These are phyloP conservation scores for Tubosaeta sp. DNA, from an alignment of 768 basidiomycete species.

Conservation along the genomic window DNA sequence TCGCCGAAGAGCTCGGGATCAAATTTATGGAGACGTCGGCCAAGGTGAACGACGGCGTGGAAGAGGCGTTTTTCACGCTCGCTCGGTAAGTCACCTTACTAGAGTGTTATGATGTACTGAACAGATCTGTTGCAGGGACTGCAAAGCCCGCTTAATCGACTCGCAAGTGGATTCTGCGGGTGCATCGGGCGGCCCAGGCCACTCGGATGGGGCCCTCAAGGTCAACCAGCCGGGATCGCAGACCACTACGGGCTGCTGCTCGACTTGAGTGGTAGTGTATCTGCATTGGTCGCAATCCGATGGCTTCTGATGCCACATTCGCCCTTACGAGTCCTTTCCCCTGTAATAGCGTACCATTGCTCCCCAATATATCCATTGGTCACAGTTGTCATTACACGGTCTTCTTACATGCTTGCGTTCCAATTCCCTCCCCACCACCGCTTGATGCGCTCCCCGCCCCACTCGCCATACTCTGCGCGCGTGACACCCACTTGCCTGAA, in stretches of 20 bases:
- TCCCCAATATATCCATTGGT: too few species aligned
- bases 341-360: too few species aligned
- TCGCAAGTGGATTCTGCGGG: slow-evolving; percentile 68
- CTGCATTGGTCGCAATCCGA: too few species aligned
- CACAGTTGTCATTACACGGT: too few species aligned
- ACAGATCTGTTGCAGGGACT: slow-evolving; percentile 59
- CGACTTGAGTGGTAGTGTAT: slow-evolving; percentile 31
- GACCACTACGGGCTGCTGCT: slow-evolving; percentile 50
- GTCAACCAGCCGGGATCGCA: slow-evolving; percentile 57
- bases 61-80: slow-evolving; percentile 97
- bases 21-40: slow-evolving; percentile 98
- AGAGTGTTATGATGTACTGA: background rate
- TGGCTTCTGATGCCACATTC: too few species aligned
- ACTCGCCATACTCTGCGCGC: slow-evolving; percentile 82
- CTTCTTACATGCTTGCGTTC: slow-evolving; percentile 41
- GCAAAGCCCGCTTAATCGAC: slow-evolving; percentile 96
- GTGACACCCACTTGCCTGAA: slow-evolving; percentile 60
- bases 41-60: slow-evolving; percentile 95
- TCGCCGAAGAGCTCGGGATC: slow-evolving; percentile 92
- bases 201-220: slow-evolving; percentile 56
- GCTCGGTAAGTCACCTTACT: slow-evolving; percentile 64
- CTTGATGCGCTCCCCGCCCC: slow-evolving; percentile 82
- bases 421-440: slow-evolving; percentile 94
- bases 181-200: slow-evolving; percentile 32
- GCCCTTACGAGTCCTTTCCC: slow-evolving; percentile 1